Evolutionary conservation across 768 basidiomycete genomes (phyloP).

Genomic region (Lactarius deliciosus): DNA sequence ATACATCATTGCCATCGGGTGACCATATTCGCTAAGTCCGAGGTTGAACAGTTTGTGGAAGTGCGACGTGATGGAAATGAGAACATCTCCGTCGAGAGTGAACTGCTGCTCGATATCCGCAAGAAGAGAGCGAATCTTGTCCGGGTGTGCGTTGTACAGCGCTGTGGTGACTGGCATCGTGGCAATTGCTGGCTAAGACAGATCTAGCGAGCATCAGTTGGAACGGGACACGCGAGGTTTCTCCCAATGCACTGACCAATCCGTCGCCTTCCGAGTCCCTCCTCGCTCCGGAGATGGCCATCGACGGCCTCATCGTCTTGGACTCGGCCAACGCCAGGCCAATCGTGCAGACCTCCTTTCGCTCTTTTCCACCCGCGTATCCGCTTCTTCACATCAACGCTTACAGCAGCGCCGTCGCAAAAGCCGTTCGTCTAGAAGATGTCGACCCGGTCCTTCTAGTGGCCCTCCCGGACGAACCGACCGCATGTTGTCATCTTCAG

Average conservation of each 20-base stretch:
- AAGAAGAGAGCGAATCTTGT: slow-evolving; percentile 38
- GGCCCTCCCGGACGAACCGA: slow-evolving; percentile 47
- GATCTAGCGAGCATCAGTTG: background rate
- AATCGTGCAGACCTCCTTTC: slow-evolving; percentile 89
- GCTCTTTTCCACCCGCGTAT: slow-evolving; percentile 71
- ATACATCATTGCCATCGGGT: slow-evolving; percentile 92
- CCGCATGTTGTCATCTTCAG: slow-evolving; percentile 81
- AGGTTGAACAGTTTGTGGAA: slow-evolving; percentile 79
- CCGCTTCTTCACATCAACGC: slow-evolving; percentile 86
- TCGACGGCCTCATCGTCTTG: slow-evolving; percentile 31
- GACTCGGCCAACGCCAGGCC: slow-evolving; percentile 42
- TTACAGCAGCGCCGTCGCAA: slow-evolving; percentile 68
- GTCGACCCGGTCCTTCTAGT: slow-evolving; percentile 79
- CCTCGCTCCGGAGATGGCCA: slow-evolving; percentile 22
- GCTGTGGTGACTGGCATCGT: slow-evolving; percentile 27
- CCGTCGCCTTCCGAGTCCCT: background rate
- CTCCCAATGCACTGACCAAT: background rate
- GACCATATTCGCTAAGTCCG: slow-evolving; percentile 71
- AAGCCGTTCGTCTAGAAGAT: slow-evolving; percentile 50
- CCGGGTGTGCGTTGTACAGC: slow-evolving; percentile 15
- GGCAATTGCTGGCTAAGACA: background rate
- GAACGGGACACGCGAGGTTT: background rate
- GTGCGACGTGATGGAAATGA: slow-evolving; percentile 68
- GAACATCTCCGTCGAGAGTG: slow-evolving; percentile 55
- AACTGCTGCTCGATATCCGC: slow-evolving; percentile 74